Conservation (phyloP, 2,329 filamentous ascomycete species). For the Cytospora mali region DNA sequence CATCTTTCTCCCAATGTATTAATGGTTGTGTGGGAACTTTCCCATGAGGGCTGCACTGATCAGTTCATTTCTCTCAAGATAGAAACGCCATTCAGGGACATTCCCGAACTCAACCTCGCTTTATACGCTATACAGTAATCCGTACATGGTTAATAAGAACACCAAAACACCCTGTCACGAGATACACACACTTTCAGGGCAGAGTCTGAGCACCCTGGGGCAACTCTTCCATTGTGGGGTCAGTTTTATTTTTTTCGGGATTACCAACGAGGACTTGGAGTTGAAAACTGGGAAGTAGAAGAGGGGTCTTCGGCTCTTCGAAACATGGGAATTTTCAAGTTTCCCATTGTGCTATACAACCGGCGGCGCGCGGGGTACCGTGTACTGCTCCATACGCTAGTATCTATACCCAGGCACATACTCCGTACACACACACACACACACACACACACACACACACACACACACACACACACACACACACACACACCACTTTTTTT, state of each 20-base stretch:
- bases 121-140: no score
- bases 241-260: neutral
- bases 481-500: neutral
- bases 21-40: neutral
- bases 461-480: neutral
- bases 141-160: no score
- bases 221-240: neutral
- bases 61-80: neutral
- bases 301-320: neutral
- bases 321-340: neutral
- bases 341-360: neutral
- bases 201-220: no score
- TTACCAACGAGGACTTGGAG: neutral
- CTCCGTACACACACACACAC: no score
- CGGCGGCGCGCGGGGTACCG: neutral
- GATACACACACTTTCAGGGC: neutral
- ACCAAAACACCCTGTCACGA: constrained; percentile 7
- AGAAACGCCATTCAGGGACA: constrained; percentile 4
- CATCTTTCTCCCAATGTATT: neutral
- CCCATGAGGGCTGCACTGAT: neutral
- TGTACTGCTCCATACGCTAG: no score
- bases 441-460: neutral
- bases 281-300: neutral
- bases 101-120: neutral
- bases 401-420: no score